These are phyloP conservation scores for Trichoderma virens DNA, from an alignment of 495 filamentous ascomycete genomes.

Conservation along the genomic window DNA sequence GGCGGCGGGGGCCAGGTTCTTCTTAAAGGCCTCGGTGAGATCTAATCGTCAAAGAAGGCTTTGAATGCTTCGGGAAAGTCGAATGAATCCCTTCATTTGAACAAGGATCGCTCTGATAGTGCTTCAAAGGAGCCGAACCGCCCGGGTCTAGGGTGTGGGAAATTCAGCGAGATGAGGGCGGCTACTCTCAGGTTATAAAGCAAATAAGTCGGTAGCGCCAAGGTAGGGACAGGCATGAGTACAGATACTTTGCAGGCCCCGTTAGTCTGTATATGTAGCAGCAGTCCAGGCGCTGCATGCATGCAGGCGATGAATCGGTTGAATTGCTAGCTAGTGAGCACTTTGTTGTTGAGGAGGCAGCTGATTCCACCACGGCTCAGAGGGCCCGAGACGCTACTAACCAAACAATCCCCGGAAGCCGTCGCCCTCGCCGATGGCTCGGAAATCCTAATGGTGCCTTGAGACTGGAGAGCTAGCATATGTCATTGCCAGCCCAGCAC, in stretches of 20 bases:
- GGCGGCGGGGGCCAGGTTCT: neutral
- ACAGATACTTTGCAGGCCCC: neutral
- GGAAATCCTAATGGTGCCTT: neutral
- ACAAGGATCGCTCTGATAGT: constrained; percentile 3
- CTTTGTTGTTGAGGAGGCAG: neutral
- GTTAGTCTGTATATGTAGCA: neutral
- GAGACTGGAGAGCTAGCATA: too few relatives aligned
- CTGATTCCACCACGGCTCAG: neutral
- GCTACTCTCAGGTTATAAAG: neutral
- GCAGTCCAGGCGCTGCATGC: neutral
- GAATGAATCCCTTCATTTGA: neutral
- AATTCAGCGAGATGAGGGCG: constrained; percentile 9
- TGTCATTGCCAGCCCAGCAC: too few relatives aligned
- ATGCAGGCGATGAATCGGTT: neutral
- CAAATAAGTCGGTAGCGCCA: neutral
- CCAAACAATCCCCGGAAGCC: neutral
- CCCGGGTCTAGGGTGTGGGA: constrained; percentile 1
- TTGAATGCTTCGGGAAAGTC: neutral
- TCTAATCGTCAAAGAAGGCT: too few relatives aligned
- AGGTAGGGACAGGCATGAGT: neutral
- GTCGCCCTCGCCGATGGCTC: constrained; percentile 4
- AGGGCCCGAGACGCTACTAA: too few relatives aligned
- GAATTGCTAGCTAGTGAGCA: neutral
- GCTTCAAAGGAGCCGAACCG: constrained; percentile 6
- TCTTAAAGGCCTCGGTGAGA: neutral